Evolutionary conservation across 768 basidiomycete genomes (phyloP), one percentile per base, ranked within the genome.

Genomic region (Crassisporium funariophilum): DNA sequence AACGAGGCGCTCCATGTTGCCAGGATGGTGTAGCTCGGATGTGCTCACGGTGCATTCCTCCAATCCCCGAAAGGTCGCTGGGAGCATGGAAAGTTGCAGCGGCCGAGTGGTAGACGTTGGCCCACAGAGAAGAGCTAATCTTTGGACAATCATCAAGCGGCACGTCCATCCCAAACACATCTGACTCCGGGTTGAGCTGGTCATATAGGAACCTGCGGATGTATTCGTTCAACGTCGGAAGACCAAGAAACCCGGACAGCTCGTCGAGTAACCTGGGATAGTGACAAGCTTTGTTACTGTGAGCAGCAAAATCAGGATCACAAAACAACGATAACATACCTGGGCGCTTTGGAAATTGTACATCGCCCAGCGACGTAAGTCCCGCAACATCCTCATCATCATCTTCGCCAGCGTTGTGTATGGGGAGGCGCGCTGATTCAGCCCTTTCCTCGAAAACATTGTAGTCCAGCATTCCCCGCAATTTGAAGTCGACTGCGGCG

Each of bases 11-110:
- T 13, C 36, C 44, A 2, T 50, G 50, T 10, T 45, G 38, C 60
- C 60, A 68, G 1, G 35, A 34, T 6, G 62, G 63, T 13, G 45
- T 63, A 0, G 58, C 47, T 0, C 59, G 60, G 22, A 69, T 66
- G 5, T 15, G 15, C 22, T 59, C 49, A 5, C 37, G 47, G 21
- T 53, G 42, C 57, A 59, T 55, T 20, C 58, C 52, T 21, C 54
- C 29, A 17, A 53, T 15, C 0, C 55, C 42, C 35, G 57, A 60
- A 1, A 49, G 47, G 23, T 55, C 58, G 49, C 48, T 56, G 7
- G 58, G 59, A 13, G 59, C 46, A 37, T 47, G 41, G 20, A 36
- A 52, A 4, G 12, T 12, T 2, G 39, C 16, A 2, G 36, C 40
- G 6, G 50, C 46, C 2, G 40, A 46, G 16, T 47, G 50, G 36